Evolutionary conservation across 2,329 filamentous ascomycete genomes (phyloP), one percentile per base, ranked within the genome.

Genomic region (Hymenoscyphus linearis): DNA sequence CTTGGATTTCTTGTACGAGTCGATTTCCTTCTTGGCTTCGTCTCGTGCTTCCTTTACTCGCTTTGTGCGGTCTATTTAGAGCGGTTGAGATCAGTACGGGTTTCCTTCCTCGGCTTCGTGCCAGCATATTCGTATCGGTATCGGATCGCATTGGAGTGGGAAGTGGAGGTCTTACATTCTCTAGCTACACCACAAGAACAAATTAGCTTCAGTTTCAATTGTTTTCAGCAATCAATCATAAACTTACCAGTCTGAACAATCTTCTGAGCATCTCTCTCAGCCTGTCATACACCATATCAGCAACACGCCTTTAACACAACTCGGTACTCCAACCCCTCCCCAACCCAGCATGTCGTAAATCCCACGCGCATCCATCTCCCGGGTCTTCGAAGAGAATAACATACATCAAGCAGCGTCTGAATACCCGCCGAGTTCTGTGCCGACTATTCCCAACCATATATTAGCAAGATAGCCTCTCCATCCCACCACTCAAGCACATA

Each of bases 361-460:
- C 34, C 34, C 26, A 34, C 54, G 37, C 26, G 13, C 18, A 60
- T 47, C 35, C 27, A 37, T 52, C 56, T 34, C 37, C 57, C 14
- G 44, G 5, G 31, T 31, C 37, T 36, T 18, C 36, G 55, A 7
- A 35, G 34, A 59, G n/a, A 56, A 14, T 37, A 57, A 70, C 89
- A 73, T 89, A 99, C 95, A 80, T 98, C 95, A 79, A 99, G 91
- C 74, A 99, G 87, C 75, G 93, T 98, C 80, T 98, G 93, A 76
- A 99, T 99, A 78, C 95, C 95, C 73, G 91, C 88, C 68, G 95
- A 98, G 82, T 98, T 98, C 81, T 98, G 95, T 75, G 93, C 95
- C 76, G 95, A 95, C 93, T 98, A 74, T 70, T 65, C 52, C 13
- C 52, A 35, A 27, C 36, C 52, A 54, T 1, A 27, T 35, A 62